Conservation (phyloP, 106 monocot species). For the Amphibolis antarctica region DNA sequence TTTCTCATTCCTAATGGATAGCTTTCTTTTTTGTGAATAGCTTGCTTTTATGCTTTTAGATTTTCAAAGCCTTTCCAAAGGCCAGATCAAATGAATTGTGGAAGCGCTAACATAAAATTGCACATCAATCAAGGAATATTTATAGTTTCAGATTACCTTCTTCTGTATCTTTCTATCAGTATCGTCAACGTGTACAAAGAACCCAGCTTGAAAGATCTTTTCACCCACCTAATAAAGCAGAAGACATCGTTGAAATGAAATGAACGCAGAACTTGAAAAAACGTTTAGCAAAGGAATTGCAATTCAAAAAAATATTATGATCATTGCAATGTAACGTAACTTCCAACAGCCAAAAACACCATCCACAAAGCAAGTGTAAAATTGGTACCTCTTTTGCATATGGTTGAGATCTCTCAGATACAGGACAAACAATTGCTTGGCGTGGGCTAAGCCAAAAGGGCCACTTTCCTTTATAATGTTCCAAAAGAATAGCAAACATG, state of each 20-base stretch:
- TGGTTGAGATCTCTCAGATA: conserved; percentile 55
- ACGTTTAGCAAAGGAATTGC: too few species aligned
- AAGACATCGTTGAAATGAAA: not conserved
- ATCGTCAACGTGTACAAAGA: conserved; percentile 56
- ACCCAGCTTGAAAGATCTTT: conserved; percentile 80
- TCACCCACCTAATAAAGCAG: conserved; percentile 44
- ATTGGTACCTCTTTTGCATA: conserved; percentile 69
- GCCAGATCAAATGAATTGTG: too few species aligned
- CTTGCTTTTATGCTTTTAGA: too few species aligned
- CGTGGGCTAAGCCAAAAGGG: conserved; percentile 99
- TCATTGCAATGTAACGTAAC: not conserved
- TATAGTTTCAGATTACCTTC: too few species aligned
- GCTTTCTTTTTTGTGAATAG: too few species aligned
- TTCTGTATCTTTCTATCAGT: conserved; percentile 77
- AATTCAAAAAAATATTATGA: too few species aligned
- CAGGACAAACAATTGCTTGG: conserved; percentile 88
- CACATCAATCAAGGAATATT: too few species aligned
- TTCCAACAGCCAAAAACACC: not conserved
- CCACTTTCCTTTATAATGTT: conserved; percentile 99
- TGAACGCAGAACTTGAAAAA: too few species aligned
- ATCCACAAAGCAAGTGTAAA: not conserved
- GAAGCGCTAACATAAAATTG: too few species aligned
- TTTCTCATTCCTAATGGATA: too few species aligned
- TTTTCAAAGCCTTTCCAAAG: too few species aligned
- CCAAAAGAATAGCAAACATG: conserved; percentile 96